Evolutionary conservation across 2,329 filamentous ascomycete genomes (phyloP).

Genomic region (Atkinsonella texensis): DNA sequence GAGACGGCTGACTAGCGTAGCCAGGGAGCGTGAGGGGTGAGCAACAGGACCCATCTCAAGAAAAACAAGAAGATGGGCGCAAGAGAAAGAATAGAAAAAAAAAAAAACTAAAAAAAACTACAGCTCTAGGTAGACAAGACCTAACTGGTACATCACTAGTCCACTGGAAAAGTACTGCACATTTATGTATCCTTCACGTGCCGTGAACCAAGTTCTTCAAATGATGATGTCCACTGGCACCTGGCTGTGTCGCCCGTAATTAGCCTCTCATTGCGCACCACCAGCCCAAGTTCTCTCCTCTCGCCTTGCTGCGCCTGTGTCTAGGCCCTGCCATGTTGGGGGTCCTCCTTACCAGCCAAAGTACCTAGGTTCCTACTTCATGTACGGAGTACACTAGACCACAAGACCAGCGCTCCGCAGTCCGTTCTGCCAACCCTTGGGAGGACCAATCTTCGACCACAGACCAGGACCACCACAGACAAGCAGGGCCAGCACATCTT

Average conservation of each 20-base stretch:
- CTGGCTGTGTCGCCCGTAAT: conserved; percentile 15
- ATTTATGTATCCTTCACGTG: background rate
- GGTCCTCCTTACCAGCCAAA: background rate
- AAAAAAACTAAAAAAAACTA: conserved; percentile 1
- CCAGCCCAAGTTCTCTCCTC: background rate
- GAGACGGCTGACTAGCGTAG: conserved; percentile 5
- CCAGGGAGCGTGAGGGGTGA: conserved; percentile 1
- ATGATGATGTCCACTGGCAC: background rate
- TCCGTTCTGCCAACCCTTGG: background rate
- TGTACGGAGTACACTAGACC: no score
- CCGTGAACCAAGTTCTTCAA: background rate
- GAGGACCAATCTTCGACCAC: background rate
- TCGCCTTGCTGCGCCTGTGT: background rate
- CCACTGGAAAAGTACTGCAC: background rate
- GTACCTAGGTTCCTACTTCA: background rate
- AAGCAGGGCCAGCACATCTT: background rate
- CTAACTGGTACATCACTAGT: background rate
- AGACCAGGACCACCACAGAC: conserved; percentile 1
- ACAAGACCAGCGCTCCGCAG: background rate
- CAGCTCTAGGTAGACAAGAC: background rate
- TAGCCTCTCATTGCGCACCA: conserved; percentile 5
- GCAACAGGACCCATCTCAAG: background rate
- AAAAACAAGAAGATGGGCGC: conserved; percentile 1
- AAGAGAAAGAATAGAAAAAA: no score
- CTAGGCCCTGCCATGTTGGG: background rate